A percentile compares a stretch with the other conserved stretches of the same genome.
Conservation (phyloP, 2,329 filamentous ascomycete species). For the Colletotrichum godetiae region DNA sequence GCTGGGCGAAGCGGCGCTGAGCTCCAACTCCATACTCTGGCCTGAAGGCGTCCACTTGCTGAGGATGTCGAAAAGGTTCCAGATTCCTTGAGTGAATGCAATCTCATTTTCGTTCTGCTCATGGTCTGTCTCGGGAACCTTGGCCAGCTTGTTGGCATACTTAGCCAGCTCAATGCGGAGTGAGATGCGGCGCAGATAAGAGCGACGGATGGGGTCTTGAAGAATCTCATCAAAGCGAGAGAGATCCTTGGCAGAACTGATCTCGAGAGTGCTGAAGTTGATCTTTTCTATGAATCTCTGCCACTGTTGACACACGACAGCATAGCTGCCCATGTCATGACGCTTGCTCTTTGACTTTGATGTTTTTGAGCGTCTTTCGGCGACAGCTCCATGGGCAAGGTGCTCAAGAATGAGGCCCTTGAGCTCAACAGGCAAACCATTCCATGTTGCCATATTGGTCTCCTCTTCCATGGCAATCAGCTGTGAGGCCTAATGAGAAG, state of each 20-base stretch:
- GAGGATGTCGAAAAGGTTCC: slow-evolving; percentile 40
- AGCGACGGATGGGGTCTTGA: slow-evolving; percentile 37
- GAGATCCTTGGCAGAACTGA: slow-evolving; percentile 37
- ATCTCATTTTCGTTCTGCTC: slow-evolving; percentile 42
- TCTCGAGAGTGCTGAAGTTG: slow-evolving; percentile 39
- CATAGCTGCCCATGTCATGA: slow-evolving; percentile 38
- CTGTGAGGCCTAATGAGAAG: background rate
- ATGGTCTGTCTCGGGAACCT: slow-evolving; percentile 38
- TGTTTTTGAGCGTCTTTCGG: slow-evolving; percentile 8
- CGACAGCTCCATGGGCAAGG: slow-evolving; percentile 19
- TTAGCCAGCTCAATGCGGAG: slow-evolving; percentile 39
- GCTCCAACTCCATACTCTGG: slow-evolving; percentile 39
- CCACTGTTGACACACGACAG: slow-evolving; percentile 43
- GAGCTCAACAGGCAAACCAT: slow-evolving; percentile 35
- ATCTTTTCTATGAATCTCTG: slow-evolving; percentile 40
- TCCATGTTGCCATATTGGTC: slow-evolving; percentile 36
- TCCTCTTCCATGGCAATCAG: slow-evolving; percentile 15
- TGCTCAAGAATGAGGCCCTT: slow-evolving; percentile 30
- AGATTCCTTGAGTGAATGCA: slow-evolving; percentile 40
- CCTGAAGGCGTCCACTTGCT: slow-evolving; percentile 36
- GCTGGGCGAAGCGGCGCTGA: slow-evolving; percentile 39
- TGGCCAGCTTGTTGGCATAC: slow-evolving; percentile 35
- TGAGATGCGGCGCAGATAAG: slow-evolving; percentile 38
- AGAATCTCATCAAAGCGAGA: slow-evolving; percentile 38
- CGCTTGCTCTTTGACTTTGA: slow-evolving; percentile 18